Evolutionary conservation across 2,329 filamentous ascomycete genomes (phyloP), one percentile per base, ranked within the genome.

Genomic region (Calonectria hawksworthii): DNA sequence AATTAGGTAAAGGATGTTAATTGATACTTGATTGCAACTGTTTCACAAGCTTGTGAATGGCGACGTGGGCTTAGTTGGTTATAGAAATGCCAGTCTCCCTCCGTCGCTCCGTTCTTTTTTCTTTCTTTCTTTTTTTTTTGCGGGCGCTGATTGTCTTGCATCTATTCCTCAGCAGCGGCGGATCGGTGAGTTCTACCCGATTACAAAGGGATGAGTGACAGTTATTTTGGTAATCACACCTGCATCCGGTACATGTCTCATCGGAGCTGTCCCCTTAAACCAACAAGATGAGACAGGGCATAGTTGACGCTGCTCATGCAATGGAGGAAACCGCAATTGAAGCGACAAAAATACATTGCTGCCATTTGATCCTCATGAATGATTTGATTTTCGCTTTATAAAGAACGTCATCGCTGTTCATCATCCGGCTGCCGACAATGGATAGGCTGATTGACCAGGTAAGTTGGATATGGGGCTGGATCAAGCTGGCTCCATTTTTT

Each of bases 171-270:
- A 21, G 34, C 34, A 36, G 34, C 56, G 34, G 56, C 18, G 56
- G 23, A 63, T 41, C 16, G 34, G 41, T 1, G 34, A 21, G 3
- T 28, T 41, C 36, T 26, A 41, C 18, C 56, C 56, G 56, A 63
- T 8, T 28, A 28, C 30, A 10, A 23, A 28, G 18, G 28, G n/a
- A 23, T 21, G 16, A 7, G 21, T 21, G 34, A 30, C 16, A 23
- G 41, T 5, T 23, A 63, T 14, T 21, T 2, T 4, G 36, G 11
- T 21, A 63, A 63, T 63, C 56, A 41, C 14, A 18, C 9, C 56
- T 63, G 2, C 13, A 63, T 63, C 36, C 56, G 56, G 36, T 18
- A 61, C 34, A 63, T 63, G 56, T 63, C 56, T 63, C 34, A 63
- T 63, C 36, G 34, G 8, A 4, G 9, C 23, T 11, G 26, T 36